Evolutionary conservation across 2,329 filamentous ascomycete genomes (phyloP).

Genomic region (Zopfia rhizophila): DNA sequence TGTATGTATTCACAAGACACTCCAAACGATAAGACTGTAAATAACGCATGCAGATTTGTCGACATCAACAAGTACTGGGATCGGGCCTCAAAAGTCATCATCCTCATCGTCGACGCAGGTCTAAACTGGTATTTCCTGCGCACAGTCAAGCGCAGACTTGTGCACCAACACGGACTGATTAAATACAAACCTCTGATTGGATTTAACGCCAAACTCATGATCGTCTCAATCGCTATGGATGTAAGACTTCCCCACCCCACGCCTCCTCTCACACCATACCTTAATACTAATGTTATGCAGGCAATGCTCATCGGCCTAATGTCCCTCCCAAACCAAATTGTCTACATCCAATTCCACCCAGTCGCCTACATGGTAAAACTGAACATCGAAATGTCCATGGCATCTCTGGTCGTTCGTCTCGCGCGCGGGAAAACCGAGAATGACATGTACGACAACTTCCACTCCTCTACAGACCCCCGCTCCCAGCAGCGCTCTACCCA

Average conservation of each 20-base stretch:
- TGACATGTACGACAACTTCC: slow-evolving; percentile 34
- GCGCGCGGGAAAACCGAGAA: slow-evolving; percentile 42
- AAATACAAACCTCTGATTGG: slow-evolving; percentile 54
- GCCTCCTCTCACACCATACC: background rate
- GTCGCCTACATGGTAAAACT: slow-evolving; percentile 57
- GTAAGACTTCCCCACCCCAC: slow-evolving; percentile 25
- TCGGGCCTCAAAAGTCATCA: slow-evolving; percentile 63
- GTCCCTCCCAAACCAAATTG: slow-evolving; percentile 49
- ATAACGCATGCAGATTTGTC: slow-evolving; percentile 52
- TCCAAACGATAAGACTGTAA: no score
- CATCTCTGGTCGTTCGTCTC: slow-evolving; percentile 52
- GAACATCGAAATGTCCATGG: slow-evolving; percentile 59
- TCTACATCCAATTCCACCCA: slow-evolving; percentile 56
- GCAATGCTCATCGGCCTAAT: slow-evolving; percentile 52
- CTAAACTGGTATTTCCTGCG: slow-evolving; percentile 66
- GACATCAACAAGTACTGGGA: slow-evolving; percentile 64
- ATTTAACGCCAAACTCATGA: slow-evolving; percentile 55
- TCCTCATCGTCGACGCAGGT: slow-evolving; percentile 60
- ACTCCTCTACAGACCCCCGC: slow-evolving; percentile 28
- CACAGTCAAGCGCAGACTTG: slow-evolving; percentile 51
- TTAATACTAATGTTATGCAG: slow-evolving; percentile 19
- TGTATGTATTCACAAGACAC: slow-evolving; percentile 6
- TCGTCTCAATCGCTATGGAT: slow-evolving; percentile 55
- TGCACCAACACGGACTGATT: slow-evolving; percentile 50
- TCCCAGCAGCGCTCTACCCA: slow-evolving; percentile 28